Evolutionary conservation across 768 basidiomycete species (phyloP).

Genomic region (Tricholoma hemisulphureum): DNA sequence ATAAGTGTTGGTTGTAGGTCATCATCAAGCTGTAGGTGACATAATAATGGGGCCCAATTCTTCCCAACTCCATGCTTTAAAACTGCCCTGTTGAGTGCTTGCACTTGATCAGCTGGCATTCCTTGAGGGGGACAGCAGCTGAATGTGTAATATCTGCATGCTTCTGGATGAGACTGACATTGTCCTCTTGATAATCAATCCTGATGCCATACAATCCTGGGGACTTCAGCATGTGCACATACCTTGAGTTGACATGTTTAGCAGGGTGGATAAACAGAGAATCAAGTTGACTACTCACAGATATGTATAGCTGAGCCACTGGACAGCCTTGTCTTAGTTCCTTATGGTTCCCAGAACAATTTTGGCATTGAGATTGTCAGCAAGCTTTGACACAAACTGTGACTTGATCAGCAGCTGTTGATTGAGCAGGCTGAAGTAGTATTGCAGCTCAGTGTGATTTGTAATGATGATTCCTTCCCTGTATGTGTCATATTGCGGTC

Average conservation of each 20-base stretch:
- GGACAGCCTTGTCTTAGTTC: conserved; percentile 94
- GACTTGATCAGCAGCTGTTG: conserved; percentile 97
- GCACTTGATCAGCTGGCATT: conserved; percentile 92
- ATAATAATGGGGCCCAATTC: conserved; percentile 94
- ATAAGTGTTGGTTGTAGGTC: conserved; percentile 91
- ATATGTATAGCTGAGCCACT: conserved; percentile 96
- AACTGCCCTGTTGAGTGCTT: conserved; percentile 85
- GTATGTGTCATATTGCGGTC: conserved; percentile 95
- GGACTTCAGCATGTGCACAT: conserved; percentile 90
- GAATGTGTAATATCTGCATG: conserved; percentile 92
- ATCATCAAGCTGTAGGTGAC: conserved; percentile 96
- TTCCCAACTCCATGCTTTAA: conserved; percentile 89
- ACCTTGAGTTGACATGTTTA: conserved; percentile 47
- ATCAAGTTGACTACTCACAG: conserved; percentile 53
- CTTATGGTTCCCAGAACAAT: conserved; percentile 93
- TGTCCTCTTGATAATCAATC: conserved; percentile 88
- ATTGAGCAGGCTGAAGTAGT: conserved; percentile 92
- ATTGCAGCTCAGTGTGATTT: conserved; percentile 94
- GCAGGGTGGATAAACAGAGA: conserved; percentile 7
- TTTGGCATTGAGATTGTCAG: conserved; percentile 96
- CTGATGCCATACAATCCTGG: conserved; percentile 87
- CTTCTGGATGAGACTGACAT: conserved; percentile 82
- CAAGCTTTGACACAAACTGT: conserved; percentile 88
- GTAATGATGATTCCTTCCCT: conserved; percentile 99
- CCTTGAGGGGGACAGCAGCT: conserved; percentile 90